Evolutionary conservation across 495 filamentous ascomycete genomes (phyloP).

Genomic region (Hypoxylon lenormandii): DNA sequence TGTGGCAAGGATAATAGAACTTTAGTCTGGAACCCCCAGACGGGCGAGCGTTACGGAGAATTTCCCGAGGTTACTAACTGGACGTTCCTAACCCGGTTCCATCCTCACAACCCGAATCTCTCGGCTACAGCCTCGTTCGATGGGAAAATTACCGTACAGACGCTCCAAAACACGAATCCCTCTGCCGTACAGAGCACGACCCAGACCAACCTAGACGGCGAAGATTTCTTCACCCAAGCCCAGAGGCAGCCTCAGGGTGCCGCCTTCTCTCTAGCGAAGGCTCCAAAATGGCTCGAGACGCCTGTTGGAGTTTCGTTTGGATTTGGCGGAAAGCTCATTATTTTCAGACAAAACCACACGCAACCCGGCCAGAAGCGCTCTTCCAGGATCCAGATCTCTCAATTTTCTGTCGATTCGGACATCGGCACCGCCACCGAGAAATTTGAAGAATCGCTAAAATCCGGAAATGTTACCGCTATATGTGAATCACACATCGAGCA

Average conservation of each 20-base stretch:
- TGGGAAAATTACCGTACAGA: constrained; percentile 91
- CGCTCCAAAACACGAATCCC: constrained; percentile 86
- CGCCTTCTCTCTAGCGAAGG: constrained; percentile 84
- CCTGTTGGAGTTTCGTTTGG: constrained; percentile 91
- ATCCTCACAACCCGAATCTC: constrained; percentile 89
- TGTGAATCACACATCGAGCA: constrained; percentile 80
- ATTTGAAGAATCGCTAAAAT: constrained; percentile 85
- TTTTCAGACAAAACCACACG: constrained; percentile 69
- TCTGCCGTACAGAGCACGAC: constrained; percentile 69
- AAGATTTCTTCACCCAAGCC: constrained; percentile 96
- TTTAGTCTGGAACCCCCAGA: constrained; percentile 95
- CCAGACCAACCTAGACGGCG: constrained; percentile 77
- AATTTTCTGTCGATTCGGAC: constrained; percentile 86
- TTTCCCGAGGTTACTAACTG: constrained; percentile 98
- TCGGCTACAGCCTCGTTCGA: constrained; percentile 96
- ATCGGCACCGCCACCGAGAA: constrained; percentile 84
- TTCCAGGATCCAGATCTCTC: constrained; percentile 84
- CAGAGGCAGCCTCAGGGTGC: constrained; percentile 90
- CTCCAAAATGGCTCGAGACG: constrained; percentile 89
- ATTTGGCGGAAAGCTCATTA: constrained; percentile 92
- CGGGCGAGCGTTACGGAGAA: constrained; percentile 85
- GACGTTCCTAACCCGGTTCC: constrained; percentile 96
- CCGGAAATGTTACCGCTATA: constrained; percentile 79
- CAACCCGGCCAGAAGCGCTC: constrained; percentile 70
- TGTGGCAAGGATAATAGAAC: constrained; percentile 97